These are phyloP conservation scores for Stephania japonica DNA, from an alignment of 164 flowering plant species.

Conservation along the genomic window DNA sequence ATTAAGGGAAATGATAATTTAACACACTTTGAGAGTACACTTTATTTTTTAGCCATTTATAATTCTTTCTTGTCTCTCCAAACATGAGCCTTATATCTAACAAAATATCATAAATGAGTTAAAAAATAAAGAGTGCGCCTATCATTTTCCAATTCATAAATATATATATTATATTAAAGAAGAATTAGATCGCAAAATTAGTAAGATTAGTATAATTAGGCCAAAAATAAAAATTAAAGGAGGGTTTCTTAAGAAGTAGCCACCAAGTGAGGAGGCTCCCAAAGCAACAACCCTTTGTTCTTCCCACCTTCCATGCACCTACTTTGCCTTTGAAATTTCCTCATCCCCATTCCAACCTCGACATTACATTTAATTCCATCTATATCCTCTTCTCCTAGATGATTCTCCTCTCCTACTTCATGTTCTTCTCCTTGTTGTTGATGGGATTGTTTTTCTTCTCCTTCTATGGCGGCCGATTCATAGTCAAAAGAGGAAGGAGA, in stretches of 20 bases:
- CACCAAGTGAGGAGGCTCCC: conserved; percentile 39
- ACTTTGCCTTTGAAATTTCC: conserved; percentile 32
- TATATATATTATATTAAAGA: no score
- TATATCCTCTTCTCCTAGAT: conserved; percentile 25
- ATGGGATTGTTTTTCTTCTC: conserved; percentile 6
- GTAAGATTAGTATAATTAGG: background rate
- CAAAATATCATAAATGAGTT: no score
- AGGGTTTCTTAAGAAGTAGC: conserved; percentile 26
- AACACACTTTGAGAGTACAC: no score
- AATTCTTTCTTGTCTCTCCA: no score
- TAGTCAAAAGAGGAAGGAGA: conserved; percentile 6
- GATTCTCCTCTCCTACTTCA: conserved; percentile 11
- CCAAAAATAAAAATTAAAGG: conserved; percentile 6
- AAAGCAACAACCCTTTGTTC: conserved; percentile 33
- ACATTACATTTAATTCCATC: conserved; percentile 17
- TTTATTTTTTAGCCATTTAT: no score
- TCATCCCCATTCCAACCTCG: conserved; percentile 37
- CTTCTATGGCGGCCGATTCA: conserved; percentile 1
- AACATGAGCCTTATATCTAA: no score
- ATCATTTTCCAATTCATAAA: no score
- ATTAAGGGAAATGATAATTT: no score
- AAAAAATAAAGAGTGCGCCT: no score
- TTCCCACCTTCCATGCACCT: conserved; percentile 55
- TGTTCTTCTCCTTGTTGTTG: conserved; percentile 14
- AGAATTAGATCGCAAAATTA: no score